Base-by-base conservation (phyloP, 345 rosid species). In the Toxicodendron radicans region DNA sequence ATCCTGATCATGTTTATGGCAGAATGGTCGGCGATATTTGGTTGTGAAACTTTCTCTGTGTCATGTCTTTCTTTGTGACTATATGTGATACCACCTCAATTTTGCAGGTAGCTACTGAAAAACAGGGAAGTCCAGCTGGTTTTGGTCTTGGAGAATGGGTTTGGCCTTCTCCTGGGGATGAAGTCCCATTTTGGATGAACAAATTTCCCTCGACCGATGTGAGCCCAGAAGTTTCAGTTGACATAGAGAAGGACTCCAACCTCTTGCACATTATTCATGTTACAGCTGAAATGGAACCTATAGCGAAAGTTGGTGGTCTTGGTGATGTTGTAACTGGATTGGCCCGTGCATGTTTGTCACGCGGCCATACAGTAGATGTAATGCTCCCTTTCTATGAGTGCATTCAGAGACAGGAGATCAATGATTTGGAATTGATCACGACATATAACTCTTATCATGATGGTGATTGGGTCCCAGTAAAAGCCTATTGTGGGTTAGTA, bases 271-370 rank as follows among this genome's bases (percentile, higher is more conserved):
- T 85, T 56, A 78, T 87, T 17, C 89, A 85, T 70, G 83, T 87
- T 43, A 85, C 91, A 10, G 87, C 89, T 51, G 89, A 85, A 76
- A 85, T 85, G 89, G 87, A 89, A 8, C 89, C 91, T 0, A 82
- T 87, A 24, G 91, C 89, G 0, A 83, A 87, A 81, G 91, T 87
- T n/a, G 91, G 91, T 75, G 91, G 91, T 58, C 91, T 87, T 59
- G 89, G 85, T 27, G 89, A 87, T 80, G 91, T 87, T 74, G 87
- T 85, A 16, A 87, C 89, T 18, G 89, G 89, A 64, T 86, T 87
- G 76, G 87, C 87, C 45, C 89, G 91, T 21, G 80, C 89, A 18
- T 83, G 86, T 62, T 73, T 85, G 17, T 75, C 79, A 24, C 85
- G 85, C 57, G 86, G 91, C 35, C 91, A 87, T 79, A 73, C 73